Conservation (phyloP, 2,329 filamentous ascomycete species). For the Colletotrichum limetticola region DNA sequence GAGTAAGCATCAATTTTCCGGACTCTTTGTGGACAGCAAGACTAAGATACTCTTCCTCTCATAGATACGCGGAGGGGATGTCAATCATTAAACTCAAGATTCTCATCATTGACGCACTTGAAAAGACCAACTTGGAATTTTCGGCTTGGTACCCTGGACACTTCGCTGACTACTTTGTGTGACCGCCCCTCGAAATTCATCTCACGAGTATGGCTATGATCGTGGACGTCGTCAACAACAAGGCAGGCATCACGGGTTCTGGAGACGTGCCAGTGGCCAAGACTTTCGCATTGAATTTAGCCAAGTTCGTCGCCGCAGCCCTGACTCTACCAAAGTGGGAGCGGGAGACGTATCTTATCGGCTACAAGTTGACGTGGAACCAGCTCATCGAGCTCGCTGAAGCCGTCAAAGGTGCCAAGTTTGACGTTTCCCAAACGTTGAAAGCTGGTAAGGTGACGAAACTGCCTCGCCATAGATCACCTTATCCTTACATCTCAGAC, state of each 20-base stretch:
- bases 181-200: conserved; percentile 37
- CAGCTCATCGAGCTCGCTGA: conserved; percentile 49
- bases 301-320: conserved; percentile 47
- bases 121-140: conserved; percentile 52
- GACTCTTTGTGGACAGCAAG: conserved; percentile 46
- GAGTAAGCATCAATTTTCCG: conserved; percentile 45
- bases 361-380: conserved; percentile 49
- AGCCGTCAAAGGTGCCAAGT: conserved; percentile 49
- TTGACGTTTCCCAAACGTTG: conserved; percentile 48
- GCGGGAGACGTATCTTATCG: conserved; percentile 42
- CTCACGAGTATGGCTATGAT: conserved; percentile 40
- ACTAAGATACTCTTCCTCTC: conserved; percentile 44
- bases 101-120: conserved; percentile 50
- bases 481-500: conserved; percentile 39
- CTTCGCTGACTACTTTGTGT: conserved; percentile 42
- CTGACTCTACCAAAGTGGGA: conserved; percentile 53
- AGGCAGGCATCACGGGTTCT: conserved; percentile 10
- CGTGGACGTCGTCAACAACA: conserved; percentile 6
- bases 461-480: conserved; percentile 37
- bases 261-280: conserved; percentile 6
- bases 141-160: conserved; percentile 37
- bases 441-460: conserved; percentile 48
- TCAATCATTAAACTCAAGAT: conserved; percentile 47
- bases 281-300: conserved; percentile 1
- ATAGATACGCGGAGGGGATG: background rate